Conservation (phyloP, 2,329 filamentous ascomycete genomes). For the Venturiaceae sp. region DNA sequence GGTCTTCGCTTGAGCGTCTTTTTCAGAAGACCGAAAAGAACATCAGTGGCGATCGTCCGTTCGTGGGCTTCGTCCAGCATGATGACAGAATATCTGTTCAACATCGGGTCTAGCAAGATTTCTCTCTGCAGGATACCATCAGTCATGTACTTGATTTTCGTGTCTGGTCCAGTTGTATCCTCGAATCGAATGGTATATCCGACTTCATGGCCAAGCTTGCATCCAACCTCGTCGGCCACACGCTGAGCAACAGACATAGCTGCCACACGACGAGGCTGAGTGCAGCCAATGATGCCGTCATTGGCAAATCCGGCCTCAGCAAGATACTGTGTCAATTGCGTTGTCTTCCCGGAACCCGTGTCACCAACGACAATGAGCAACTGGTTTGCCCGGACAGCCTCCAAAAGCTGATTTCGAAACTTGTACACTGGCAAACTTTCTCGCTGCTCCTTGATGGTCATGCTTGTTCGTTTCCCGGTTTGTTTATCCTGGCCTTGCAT, state of each 20-base stretch:
- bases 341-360: conserved; percentile 95
- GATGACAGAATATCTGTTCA: conserved; percentile 91
- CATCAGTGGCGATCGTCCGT: conserved; percentile 91
- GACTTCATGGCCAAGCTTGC: conserved; percentile 84
- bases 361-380: conserved; percentile 94
- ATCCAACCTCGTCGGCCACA: conserved; percentile 95
- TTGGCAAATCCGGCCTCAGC: conserved; percentile 87
- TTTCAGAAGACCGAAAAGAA: conserved; percentile 93
- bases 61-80: conserved; percentile 99
- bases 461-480: conserved; percentile 74
- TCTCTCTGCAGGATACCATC: conserved; percentile 97
- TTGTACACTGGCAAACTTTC: conserved; percentile 82
- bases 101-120: conserved; percentile 89
- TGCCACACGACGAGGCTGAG: conserved; percentile 91
- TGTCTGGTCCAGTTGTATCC: conserved; percentile 80
- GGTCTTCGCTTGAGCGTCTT: conserved; percentile 72
- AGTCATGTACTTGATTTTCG: conserved; percentile 98
- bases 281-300: conserved; percentile 85
- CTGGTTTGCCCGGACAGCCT: conserved; percentile 81
- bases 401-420: conserved; percentile 78
- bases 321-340: conserved; percentile 89
- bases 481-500: conserved; percentile 71
- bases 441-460: conserved; percentile 92
- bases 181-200: conserved; percentile 99
- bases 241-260: conserved; percentile 98